phyloP scores from a whole-genome alignment of 192 early-diverging fungal genomes.

The Jimgerdemannia lactiflua region DNA sequence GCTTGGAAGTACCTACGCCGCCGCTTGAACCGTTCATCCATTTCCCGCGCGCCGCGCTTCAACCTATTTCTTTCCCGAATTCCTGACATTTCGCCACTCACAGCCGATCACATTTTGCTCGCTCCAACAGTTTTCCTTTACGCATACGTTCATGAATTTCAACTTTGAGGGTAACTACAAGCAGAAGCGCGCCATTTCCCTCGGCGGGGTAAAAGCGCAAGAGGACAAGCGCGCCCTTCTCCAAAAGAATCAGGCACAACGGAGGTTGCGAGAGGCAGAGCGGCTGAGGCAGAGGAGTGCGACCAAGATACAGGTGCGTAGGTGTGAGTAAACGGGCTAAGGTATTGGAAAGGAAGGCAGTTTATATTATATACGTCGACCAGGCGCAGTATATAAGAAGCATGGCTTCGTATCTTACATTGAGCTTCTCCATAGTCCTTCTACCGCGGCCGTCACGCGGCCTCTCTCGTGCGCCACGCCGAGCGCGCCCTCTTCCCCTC shows the following conservation, averaged over 20 bases:
- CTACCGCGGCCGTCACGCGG: slow-evolving; percentile 50
- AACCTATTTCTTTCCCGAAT: too few species aligned
- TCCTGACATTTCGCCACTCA: too few species aligned
- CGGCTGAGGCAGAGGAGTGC: slow-evolving; percentile 55
- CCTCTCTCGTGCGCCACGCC: slow-evolving; percentile 18
- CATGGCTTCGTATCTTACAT: too few species aligned
- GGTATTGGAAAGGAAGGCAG: not conserved
- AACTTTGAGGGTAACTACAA: slow-evolving; percentile 84
- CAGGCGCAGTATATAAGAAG: too few species aligned
- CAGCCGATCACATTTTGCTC: too few species aligned
- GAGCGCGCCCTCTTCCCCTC: slow-evolving; percentile 11
- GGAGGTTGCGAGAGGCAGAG: slow-evolving; percentile 70
- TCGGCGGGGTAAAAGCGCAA: slow-evolving; percentile 70
- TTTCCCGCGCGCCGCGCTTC: too few species aligned
- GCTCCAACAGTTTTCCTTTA: not conserved
- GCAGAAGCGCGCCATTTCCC: slow-evolving; percentile 70
- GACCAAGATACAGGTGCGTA: slow-evolving; percentile 57
- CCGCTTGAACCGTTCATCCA: too few species aligned
- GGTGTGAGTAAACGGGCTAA: not conserved
- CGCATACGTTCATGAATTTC: slow-evolving; percentile 37
- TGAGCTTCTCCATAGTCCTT: slow-evolving; percentile 39
- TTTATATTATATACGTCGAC: not conserved
- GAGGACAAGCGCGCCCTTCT: slow-evolving; percentile 69
- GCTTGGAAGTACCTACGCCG: too few species aligned
- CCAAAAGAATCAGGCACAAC: slow-evolving; percentile 66